These are phyloP conservation scores for Ormosia emarginata DNA, from an alignment of 306 rosid genomes.

Conservation along the genomic window DNA sequence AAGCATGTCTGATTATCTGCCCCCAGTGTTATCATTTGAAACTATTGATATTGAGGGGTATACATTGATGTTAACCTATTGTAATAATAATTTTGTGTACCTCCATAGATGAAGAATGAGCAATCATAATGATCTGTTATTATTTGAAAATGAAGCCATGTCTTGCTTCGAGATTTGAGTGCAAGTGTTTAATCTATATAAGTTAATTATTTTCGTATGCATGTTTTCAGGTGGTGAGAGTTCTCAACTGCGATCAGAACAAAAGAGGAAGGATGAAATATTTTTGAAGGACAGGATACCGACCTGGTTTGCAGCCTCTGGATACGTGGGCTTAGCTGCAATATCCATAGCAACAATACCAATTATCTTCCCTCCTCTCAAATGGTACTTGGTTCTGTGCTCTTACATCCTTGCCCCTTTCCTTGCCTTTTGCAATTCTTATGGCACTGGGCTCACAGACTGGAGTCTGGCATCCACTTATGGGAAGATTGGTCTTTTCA, in stretches of 20 bases:
- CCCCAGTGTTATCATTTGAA: background rate
- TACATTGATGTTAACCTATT: background rate
- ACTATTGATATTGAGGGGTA: background rate
- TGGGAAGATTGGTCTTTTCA: slow-evolving; percentile 89
- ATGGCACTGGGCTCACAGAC: slow-evolving; percentile 86
- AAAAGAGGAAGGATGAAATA: slow-evolving; percentile 57
- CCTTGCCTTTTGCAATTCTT: slow-evolving; percentile 95
- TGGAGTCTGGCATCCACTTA: slow-evolving; percentile 79
- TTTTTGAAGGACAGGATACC: slow-evolving; percentile 85
- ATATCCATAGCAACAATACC: slow-evolving; percentile 76
- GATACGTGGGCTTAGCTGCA: slow-evolving; percentile 75
- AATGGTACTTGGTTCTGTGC: slow-evolving; percentile 87
- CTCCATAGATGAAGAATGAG: background rate
- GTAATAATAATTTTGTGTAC: background rate
- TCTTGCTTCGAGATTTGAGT: background rate
- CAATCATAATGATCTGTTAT: background rate
- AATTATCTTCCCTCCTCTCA: slow-evolving; percentile 79
- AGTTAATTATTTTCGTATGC: slow-evolving; percentile 26
- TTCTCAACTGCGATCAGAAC: slow-evolving; percentile 47
- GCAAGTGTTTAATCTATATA: background rate
- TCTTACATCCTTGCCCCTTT: slow-evolving; percentile 85
- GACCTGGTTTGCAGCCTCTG: slow-evolving; percentile 83
- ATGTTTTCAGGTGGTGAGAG: slow-evolving; percentile 47
- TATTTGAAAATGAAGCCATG: slow-evolving; percentile 9
- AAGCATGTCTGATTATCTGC: background rate